Evolutionary conservation across 345 rosid species (phyloP).

Genomic region (Luvunga scandens): DNA sequence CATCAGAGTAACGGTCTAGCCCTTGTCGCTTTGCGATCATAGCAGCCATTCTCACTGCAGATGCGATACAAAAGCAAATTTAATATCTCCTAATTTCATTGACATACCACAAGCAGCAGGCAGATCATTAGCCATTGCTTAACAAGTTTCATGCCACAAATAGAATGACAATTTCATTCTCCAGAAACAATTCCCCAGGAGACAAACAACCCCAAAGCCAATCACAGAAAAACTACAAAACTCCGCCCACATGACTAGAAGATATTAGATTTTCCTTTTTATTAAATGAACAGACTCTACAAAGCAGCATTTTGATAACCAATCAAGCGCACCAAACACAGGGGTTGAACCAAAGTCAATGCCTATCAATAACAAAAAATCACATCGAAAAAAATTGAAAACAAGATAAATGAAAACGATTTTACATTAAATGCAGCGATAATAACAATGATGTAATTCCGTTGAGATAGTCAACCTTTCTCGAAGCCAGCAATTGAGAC

Average conservation of each 20-base stretch:
- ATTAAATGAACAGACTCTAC: neutral
- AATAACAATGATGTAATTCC: no score
- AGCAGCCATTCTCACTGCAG: constrained; percentile 40
- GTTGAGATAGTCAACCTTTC: neutral
- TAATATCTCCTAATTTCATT: neutral
- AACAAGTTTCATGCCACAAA: neutral
- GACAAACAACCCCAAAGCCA: neutral
- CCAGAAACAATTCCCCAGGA: neutral
- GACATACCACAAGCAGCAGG: neutral
- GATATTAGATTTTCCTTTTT: no score
- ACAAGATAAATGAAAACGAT: neutral
- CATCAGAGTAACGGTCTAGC: constrained; percentile 5
- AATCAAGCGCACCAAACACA: neutral
- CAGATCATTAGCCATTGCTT: neutral
- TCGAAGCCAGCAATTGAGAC: neutral
- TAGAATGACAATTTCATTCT: neutral
- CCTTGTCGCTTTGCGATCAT: constrained; percentile 25
- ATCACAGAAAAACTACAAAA: neutral
- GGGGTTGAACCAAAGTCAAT: neutral
- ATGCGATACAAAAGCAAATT: neutral
- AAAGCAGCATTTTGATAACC: neutral
- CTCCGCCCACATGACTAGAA: neutral
- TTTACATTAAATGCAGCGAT: neutral
- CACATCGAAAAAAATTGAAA: neutral
- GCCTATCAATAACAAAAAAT: neutral